Evolutionary conservation across 148 eudicot genomes (phyloP).

Genomic region (Gaultheria prostrata): DNA sequence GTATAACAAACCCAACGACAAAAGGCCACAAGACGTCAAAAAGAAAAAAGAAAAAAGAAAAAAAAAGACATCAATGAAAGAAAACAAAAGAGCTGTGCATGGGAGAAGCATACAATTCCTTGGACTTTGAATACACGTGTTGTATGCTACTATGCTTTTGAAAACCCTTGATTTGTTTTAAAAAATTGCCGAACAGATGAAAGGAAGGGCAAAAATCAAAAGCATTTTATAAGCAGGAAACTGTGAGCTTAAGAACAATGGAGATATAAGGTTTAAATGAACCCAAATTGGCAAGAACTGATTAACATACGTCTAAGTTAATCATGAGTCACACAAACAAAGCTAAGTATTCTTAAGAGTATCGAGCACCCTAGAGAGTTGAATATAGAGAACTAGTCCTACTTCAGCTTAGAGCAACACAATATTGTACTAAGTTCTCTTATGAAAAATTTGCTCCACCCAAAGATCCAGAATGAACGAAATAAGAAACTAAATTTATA

Average conservation of each 20-base stretch:
- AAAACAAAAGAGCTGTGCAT: background rate
- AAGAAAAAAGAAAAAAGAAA: too few relatives aligned
- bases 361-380: background rate
- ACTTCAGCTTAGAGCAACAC: conserved; percentile 6
- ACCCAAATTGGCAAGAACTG: conserved; percentile 4
- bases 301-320: background rate
- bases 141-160: conserved; percentile 9
- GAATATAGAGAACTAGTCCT: background rate
- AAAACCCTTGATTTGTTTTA: background rate
- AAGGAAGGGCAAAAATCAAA: background rate
- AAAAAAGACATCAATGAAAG: background rate
- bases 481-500: background rate
- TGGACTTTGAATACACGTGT: background rate
- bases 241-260: conserved; percentile 8
- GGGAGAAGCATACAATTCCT: too few relatives aligned
- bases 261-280: background rate
- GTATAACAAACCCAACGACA: background rate
- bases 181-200: background rate
- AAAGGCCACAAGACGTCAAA: background rate
- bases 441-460: background rate
- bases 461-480: background rate
- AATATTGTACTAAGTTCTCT: background rate
- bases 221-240: background rate
- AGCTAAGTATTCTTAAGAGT: background rate
- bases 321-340: background rate